Conservation (phyloP, 2,329 filamentous ascomycete species). For the Ophiocordyceps australis region DNA sequence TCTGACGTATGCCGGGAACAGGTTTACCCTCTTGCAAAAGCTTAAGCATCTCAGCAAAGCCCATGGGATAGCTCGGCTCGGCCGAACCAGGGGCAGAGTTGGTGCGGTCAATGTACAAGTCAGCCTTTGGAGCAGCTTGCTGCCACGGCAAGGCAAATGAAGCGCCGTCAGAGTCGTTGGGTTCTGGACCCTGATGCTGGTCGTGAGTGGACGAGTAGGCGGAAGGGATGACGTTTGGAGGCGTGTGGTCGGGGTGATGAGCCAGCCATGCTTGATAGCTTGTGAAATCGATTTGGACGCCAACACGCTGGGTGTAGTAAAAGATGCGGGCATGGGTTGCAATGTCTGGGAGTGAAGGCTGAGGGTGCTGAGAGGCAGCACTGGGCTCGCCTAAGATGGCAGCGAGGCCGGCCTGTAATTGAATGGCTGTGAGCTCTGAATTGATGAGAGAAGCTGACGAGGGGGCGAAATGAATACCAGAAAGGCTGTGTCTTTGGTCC, state of each 20-base stretch:
- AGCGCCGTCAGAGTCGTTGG: slow-evolving; percentile 1
- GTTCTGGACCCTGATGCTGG: not conserved
- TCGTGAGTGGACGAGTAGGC: slow-evolving; percentile 7
- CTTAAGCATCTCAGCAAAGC: slow-evolving; percentile 72
- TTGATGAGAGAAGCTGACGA: not conserved
- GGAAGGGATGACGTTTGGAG: slow-evolving; percentile 17
- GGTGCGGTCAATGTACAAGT: slow-evolving; percentile 24
- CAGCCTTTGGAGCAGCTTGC: slow-evolving; percentile 26
- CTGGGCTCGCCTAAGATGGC: slow-evolving; percentile 42
- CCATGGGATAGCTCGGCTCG: slow-evolving; percentile 58
- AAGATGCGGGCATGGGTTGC: slow-evolving; percentile 48
- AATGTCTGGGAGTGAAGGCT: slow-evolving; percentile 35
- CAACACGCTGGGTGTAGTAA: slow-evolving; percentile 38
- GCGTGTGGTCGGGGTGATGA: slow-evolving; percentile 11
- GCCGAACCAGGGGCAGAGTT: slow-evolving; percentile 9
- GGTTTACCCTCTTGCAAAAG: slow-evolving; percentile 68
- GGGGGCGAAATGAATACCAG: slow-evolving; percentile 24
- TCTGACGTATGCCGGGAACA: slow-evolving; percentile 74
- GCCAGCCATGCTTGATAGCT: slow-evolving; percentile 48
- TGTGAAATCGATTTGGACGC: slow-evolving; percentile 42
- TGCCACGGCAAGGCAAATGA: slow-evolving; percentile 22
- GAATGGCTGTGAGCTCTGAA: not conserved
- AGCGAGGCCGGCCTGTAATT: slow-evolving; percentile 32
- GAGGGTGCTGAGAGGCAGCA: slow-evolving; percentile 17
- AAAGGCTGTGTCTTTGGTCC: slow-evolving; percentile 50